Base-by-base conservation (phyloP, 495 filamentous ascomycete species). In the Barbatosphaeria neglecta region DNA sequence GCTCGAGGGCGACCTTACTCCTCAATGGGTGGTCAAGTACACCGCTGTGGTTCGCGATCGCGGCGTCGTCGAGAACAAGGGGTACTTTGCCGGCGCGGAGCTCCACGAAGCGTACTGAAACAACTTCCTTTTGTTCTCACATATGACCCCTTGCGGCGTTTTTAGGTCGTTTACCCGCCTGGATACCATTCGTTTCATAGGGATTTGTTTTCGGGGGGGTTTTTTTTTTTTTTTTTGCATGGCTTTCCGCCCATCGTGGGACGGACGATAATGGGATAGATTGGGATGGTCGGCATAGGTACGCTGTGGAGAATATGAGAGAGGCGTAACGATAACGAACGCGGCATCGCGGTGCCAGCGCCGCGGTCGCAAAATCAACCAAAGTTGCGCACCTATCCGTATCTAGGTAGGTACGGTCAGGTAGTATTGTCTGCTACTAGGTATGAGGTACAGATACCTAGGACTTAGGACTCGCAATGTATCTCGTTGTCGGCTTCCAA, bases 1-100 rank as follows among this genome's bases (percentile, higher is more conserved):
- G 2, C 67, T 92, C 44, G 77, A 76, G 51, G 86, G 87, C 11
- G 80, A 94, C 43, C 69, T 98, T 39, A 72, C 77, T 51, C 89
- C 92, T 13, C 80, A 87, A 52, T 99, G 90, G 90, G 92, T 96
- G 24, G 82, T 90, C 47, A 97, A 97, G 61, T 99, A 99, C 63
- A 97, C 93, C 18, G 93, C 93, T 5, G 88, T 97, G n/a, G 87
- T 96, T 23, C 86, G 84, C 60, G 81, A 96, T 61, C 73, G 92
- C n/a, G 93, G 92, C 0, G 92, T 97, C 4, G 87, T 99, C 44
- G 92, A 99, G 74, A 95, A 92, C 58, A 97, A 97, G 69, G 92
- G 92, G 13, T 96, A 94, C 64, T 94, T 95, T 69, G 88, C 89
- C 3, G 77, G 81, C 43, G 90, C 87, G 13, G 80, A 87, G 62